phyloP scores from a whole-genome alignment of 2,329 filamentous ascomycete species.

The Huntiella moniliformis region DNA sequence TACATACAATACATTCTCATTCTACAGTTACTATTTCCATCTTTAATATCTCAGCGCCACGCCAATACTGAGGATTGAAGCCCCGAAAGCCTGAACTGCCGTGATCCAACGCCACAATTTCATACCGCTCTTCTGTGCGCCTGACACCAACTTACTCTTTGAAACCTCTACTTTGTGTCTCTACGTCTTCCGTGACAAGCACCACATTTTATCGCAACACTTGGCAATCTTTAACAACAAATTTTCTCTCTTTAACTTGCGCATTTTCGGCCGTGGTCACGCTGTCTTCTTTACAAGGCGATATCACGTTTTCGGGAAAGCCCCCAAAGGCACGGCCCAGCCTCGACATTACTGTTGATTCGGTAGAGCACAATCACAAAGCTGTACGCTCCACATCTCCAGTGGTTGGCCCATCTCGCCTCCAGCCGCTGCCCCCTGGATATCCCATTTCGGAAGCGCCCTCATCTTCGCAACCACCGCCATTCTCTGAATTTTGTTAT shows the following conservation, averaged over 20 bases:
- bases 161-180: too few species aligned
- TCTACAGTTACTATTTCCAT: too few species aligned
- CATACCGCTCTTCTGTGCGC: too few species aligned
- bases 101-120: too few species aligned
- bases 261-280: slow-evolving; percentile 20
- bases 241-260: too few species aligned
- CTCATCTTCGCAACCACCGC: slow-evolving; percentile 35
- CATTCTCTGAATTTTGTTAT: slow-evolving; percentile 31
- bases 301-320: slow-evolving; percentile 6
- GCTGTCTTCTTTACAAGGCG: slow-evolving; percentile 20
- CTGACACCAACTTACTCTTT: neutral
- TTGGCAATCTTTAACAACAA: too few species aligned
- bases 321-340: slow-evolving; percentile 10
- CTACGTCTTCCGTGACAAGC: too few species aligned
- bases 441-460: slow-evolving; percentile 39
- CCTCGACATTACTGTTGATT: neutral
- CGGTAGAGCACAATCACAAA: neutral
- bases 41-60: too few species aligned
- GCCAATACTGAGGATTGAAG: too few species aligned
- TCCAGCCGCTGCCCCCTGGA: slow-evolving; percentile 32
- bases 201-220: too few species aligned
- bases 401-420: slow-evolving; percentile 4
- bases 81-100: too few species aligned
- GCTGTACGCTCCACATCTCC: slow-evolving; percentile 1
- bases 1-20: too few species aligned